These are phyloP conservation scores for Apiospora rasikravindrae DNA, from an alignment of 2,329 filamentous ascomycete species.

Conservation along the genomic window DNA sequence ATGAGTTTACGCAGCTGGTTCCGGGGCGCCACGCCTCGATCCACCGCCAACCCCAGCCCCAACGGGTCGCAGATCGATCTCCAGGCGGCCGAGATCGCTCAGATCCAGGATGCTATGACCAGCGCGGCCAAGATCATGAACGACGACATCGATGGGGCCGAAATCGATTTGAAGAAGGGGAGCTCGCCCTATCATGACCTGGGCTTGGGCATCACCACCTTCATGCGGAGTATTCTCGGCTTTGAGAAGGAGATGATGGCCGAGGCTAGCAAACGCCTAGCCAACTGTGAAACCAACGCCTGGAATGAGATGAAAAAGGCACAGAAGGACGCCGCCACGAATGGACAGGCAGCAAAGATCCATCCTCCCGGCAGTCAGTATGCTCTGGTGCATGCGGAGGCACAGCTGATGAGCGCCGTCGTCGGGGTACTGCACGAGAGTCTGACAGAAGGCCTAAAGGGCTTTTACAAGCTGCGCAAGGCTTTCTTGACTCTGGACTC, in stretches of 20 bases:
- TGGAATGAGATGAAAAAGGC: conserved; percentile 78
- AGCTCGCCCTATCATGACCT: conserved; percentile 88
- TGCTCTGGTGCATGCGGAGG: conserved; percentile 80
- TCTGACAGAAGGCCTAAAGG: conserved; percentile 86
- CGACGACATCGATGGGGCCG: conserved; percentile 87
- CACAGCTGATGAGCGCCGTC: conserved; percentile 88
- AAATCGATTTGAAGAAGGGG: conserved; percentile 72
- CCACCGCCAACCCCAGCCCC: conserved; percentile 39
- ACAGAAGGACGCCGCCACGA: conserved; percentile 60
- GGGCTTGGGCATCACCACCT: conserved; percentile 79
- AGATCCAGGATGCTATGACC: conserved; percentile 65
- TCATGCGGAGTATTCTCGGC: conserved; percentile 84
- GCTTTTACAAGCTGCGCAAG: conserved; percentile 91
- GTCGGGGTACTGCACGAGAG: conserved; percentile 91
- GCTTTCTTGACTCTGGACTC: conserved; percentile 83
- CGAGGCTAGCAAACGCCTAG: conserved; percentile 75
- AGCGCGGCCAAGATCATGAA: conserved; percentile 80
- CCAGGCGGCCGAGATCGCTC: conserved; percentile 52
- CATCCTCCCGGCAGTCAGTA: conserved; percentile 89
- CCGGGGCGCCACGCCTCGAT: conserved; percentile 46
- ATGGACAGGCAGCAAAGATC: conserved; percentile 49
- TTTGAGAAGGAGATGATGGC: conserved; percentile 93
- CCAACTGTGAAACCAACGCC: conserved; percentile 76
- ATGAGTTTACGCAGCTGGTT: conserved; percentile 58
- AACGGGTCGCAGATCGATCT: conserved; percentile 40